Evolutionary conservation across 176 grass and related monocot genomes (phyloP).

Genomic region (Urochloa ruziziensis): DNA sequence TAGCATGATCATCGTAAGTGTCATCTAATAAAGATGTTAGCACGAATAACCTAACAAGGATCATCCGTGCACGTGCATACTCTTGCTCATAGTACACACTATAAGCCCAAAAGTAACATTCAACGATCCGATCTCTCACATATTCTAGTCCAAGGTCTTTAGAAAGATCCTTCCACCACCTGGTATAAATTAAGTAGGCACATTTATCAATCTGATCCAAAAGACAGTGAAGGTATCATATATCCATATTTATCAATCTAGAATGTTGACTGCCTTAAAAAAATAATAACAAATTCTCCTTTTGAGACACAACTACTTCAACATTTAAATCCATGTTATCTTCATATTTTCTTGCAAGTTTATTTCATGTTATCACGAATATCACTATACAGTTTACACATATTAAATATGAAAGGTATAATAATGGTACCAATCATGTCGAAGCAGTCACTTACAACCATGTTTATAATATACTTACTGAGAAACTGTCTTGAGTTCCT

Average conservation of each 20-base stretch:
- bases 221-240: background rate
- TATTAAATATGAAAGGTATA: too few species aligned
- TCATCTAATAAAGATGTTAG: constrained; percentile 35
- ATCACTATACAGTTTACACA: too few species aligned
- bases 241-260: background rate
- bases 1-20: constrained; percentile 41
- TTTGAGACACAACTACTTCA: too few species aligned
- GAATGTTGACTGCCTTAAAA: too few species aligned
- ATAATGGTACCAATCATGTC: too few species aligned
- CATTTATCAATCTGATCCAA: background rate
- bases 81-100: constrained; percentile 23
- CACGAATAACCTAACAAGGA: background rate
- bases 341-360: too few species aligned
- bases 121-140: constrained; percentile 27
- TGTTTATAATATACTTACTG: background rate
- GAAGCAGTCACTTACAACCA: too few species aligned
- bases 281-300: too few species aligned
- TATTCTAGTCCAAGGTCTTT: constrained; percentile 1
- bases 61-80: constrained; percentile 25
- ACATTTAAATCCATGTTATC: too few species aligned
- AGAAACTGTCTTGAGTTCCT: constrained; percentile 10
- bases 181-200: background rate
- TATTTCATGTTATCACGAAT: too few species aligned
- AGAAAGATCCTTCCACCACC: constrained; percentile 45
- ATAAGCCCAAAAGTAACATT: constrained; percentile 35